phyloP scores from a whole-genome alignment of 1,284 basidiomycete species.

The Gymnopus androsaceus region DNA sequence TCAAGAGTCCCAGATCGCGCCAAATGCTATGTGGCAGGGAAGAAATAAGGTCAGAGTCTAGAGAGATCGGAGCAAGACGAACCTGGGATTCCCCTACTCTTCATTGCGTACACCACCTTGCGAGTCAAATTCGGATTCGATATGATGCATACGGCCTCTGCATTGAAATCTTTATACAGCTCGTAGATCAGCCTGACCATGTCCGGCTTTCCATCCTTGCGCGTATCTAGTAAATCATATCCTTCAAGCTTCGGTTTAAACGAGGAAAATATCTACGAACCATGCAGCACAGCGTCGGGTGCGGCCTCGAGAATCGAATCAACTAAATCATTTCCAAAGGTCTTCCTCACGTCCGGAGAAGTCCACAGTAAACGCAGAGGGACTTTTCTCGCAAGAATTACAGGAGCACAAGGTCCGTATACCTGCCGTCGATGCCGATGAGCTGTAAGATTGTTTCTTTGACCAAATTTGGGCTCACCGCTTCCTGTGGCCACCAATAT shows the following conservation, averaged over 20 bases:
- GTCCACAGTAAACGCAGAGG: slow-evolving; percentile 62
- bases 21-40: too few relatives aligned
- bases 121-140: slow-evolving; percentile 63
- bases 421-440: slow-evolving; percentile 33
- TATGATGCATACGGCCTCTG: slow-evolving; percentile 62
- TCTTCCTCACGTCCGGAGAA: slow-evolving; percentile 58
- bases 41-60: too few relatives aligned
- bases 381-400: slow-evolving; percentile 50
- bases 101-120: slow-evolving; percentile 63
- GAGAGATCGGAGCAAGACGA: too few relatives aligned
- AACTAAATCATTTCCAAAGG: slow-evolving; percentile 59
- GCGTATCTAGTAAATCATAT: slow-evolving; percentile 44
- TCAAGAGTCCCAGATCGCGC: slow-evolving; percentile 54
- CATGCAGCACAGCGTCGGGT: slow-evolving; percentile 59
- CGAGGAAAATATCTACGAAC: slow-evolving; percentile 30
- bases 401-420: slow-evolving; percentile 62
- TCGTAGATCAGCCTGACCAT: slow-evolving; percentile 62
- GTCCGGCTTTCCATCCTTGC: slow-evolving; percentile 59
- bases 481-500: slow-evolving; percentile 56
- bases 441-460: background rate
- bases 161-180: slow-evolving; percentile 59
- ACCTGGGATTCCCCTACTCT: slow-evolving; percentile 59
- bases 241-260: background rate
- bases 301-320: slow-evolving; percentile 53
- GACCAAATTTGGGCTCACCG: background rate